Base-by-base conservation (phyloP, 2,329 filamentous ascomycete species). In the Venturia effusa region DNA sequence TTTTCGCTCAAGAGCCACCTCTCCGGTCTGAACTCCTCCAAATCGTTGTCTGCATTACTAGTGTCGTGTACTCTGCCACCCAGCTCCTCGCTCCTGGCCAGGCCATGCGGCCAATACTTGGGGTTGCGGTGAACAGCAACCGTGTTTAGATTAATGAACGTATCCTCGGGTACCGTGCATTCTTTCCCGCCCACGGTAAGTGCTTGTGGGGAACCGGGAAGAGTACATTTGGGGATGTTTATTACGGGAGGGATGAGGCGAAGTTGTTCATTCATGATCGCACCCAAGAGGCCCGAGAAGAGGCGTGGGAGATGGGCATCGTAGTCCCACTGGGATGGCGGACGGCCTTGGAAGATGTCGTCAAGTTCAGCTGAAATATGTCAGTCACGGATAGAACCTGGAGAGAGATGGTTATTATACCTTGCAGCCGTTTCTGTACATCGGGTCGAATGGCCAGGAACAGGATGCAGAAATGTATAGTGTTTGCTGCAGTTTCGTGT, bases 401-500 rank as follows among this genome's bases (percentile, higher is more conserved):
- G 78, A 10, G 89, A 82, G 17, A 76, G 75, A 71, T 90, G 85
- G 30, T 93, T 75, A n/a, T 66, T 17, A 91, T 88, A 59, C 79
- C 76, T 68, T 93, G 89, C 3, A 93, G 74, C 7, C 78, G 79
- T 30, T 83, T 80, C 70, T 94, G 90, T 0, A 82, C 82, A 1
- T 77, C 74, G 6, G 84, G 84, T 68, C 87, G 81, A 68, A 84
- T 82, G 17, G 89, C 89, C 6, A 93, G 81, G 68, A 85, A 81
- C 41, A 90, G 71, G 4, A 92, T 74, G 1, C 85, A 80, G 71
- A 89, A 92, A 74, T 92, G 87, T 45, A 92, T 78, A 4, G 84
- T 82, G 73, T 89, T 90, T 59, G 89, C 89, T 1, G 88, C 88
- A 1, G 89, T 92, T 74, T 94, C 90, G 74, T 94, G 89, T 15